Evolutionary conservation across 2,329 filamentous ascomycete species (phyloP).

Genomic region (Fusarium citri): DNA sequence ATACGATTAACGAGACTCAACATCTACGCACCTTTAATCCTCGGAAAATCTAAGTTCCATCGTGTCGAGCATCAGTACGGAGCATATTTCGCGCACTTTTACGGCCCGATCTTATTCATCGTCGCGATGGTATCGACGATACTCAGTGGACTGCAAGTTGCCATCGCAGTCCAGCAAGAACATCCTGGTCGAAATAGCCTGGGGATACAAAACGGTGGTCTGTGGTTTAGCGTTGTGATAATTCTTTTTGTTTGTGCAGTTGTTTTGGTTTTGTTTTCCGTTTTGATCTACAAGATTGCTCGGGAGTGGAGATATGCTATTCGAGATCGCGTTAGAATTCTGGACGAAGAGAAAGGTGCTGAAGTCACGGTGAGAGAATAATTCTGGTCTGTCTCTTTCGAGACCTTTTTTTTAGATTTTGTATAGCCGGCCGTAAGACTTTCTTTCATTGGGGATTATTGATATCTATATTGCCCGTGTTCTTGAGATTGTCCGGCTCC

Average conservation of each 20-base stretch:
- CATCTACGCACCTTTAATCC: not conserved
- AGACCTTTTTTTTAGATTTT: not conserved
- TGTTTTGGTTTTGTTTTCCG: not conserved
- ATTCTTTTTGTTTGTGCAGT: not conserved
- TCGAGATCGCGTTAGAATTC: not conserved
- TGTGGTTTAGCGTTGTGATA: not conserved
- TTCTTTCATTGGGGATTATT: slow-evolving; percentile 6
- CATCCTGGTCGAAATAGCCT: not conserved
- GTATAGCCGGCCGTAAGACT: not conserved
- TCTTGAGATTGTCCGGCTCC: not conserved
- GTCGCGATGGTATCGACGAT: not conserved
- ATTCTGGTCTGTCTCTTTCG: not conserved
- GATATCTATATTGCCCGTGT: slow-evolving; percentile 11
- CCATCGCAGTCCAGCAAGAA: not conserved
- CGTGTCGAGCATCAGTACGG: not conserved
- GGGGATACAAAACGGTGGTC: not conserved
- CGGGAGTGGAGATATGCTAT: slow-evolving; percentile 1
- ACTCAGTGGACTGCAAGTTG: not conserved
- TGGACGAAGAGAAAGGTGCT: not conserved
- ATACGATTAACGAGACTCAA: not conserved
- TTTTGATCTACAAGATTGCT: not conserved
- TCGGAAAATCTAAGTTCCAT: not conserved
- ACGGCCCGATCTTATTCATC: not conserved
- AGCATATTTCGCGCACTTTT: not conserved
- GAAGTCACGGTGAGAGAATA: not conserved